These are phyloP conservation scores for Leishmania aethiopica DNA, from an alignment of 208 protist genomes.

Conservation along the genomic window DNA sequence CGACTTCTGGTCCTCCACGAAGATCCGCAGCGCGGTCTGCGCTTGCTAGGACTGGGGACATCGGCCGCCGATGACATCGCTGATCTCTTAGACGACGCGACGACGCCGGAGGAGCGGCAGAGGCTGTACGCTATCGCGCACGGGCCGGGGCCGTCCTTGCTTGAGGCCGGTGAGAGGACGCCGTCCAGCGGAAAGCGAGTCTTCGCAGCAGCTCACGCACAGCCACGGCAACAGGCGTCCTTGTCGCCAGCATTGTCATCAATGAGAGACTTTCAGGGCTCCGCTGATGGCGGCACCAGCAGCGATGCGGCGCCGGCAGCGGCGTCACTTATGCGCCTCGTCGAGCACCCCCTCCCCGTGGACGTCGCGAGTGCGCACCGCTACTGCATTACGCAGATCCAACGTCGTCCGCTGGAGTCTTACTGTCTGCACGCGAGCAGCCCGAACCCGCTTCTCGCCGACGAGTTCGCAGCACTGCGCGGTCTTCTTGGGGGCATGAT, in stretches of 20 bases:
- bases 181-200: background rate
- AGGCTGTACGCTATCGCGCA: constrained; percentile 17
- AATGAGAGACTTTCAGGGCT: background rate
- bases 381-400: constrained; percentile 57
- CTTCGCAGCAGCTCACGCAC: background rate
- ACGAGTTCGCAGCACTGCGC: constrained; percentile 58
- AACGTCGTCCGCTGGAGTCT: constrained; percentile 41
- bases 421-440: constrained; percentile 48
- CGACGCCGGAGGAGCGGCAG: constrained; percentile 18
- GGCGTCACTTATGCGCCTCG: constrained; percentile 14
- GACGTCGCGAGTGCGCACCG: constrained; percentile 60
- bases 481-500: constrained; percentile 37
- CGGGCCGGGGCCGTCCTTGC: background rate
- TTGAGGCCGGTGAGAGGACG: background rate
- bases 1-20: constrained; percentile 67
- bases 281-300: background rate
- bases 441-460: constrained; percentile 75
- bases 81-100: constrained; percentile 36
- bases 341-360: constrained; percentile 51
- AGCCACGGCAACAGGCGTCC: background rate
- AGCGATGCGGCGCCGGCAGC: background rate
- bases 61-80: constrained; percentile 35
- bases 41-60: constrained; percentile 46
- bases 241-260: background rate
- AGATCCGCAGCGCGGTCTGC: constrained; percentile 52